Evolutionary conservation across 352 stramenopile species (phyloP), one percentile per base, ranked within the genome.

Genomic region (Globisporangium ultimum): DNA sequence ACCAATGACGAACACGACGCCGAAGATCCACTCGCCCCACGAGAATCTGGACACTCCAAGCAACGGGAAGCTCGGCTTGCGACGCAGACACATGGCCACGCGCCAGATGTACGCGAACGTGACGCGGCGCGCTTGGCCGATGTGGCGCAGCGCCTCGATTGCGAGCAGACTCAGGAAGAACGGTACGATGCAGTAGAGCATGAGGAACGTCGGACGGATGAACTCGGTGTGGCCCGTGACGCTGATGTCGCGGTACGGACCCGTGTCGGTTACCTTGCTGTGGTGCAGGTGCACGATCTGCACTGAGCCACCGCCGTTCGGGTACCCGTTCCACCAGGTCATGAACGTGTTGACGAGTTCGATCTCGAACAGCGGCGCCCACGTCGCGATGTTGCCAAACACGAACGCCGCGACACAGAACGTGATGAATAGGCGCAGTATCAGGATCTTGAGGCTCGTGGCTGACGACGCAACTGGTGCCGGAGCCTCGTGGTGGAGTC

Each of bases 191-290:
- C 75, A 80, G 58, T 84, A 88, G 51, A 91, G 66, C 34, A 88
- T 69, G 47, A 91, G 68, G 60, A 83, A 91, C 14, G 78, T 91
- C 46, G 75, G 75, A 3, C 68, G 70, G 42, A 88, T 65, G 70
- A 91, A 86, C 63, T 91, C 81, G 8, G 70, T 83, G 72, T 87
- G 77, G 42, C 74, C 72, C n/a, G 56, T 70, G 63, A 72, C 58
- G 6, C 67, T 79, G 69, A 83, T 81, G 63, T 86, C 76, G 40
- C 76, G 76, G 22, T 68, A 67, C 21, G 74, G 51, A 15, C 71
- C 71, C 57, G 74, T 87, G 62, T 84, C 76, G 46, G 79, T 62
- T 57, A 81, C 65, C 52, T 69, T 64, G 58, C 63, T 58, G 49
- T 71, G 70, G 61, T 84, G 71, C 28, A 67, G 68, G 22, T 65